Percentiles rank a stretch among this genome's conserved stretches.
Evolutionary conservation across 2,329 filamentous ascomycete species (phyloP).

Genomic region (Lachnum nothofagi): DNA sequence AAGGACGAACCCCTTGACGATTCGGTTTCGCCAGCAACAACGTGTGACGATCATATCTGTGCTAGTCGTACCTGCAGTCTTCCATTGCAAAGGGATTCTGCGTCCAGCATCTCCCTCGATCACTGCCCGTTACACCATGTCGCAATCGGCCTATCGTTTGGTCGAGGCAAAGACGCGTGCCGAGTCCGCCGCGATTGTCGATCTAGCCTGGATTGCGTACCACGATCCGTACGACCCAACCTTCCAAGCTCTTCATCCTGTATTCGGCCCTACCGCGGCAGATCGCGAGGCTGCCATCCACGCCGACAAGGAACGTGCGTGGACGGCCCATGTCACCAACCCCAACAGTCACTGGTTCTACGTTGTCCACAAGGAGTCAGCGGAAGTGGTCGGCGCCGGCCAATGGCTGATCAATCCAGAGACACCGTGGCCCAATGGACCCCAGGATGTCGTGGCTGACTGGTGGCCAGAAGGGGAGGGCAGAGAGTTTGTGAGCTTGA

Average conservation of each 20-base stretch:
- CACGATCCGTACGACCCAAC: neutral
- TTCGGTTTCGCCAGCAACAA: too few species aligned
- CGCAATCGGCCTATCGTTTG: too few species aligned
- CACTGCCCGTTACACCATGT: too few species aligned
- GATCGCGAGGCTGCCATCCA: neutral
- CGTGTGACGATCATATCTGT: too few species aligned
- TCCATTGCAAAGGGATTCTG: too few species aligned
- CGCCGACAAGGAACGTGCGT: constrained; percentile 4
- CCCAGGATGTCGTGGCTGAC: neutral
- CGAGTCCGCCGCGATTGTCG: neutral
- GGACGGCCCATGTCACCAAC: neutral
- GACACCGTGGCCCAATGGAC: neutral
- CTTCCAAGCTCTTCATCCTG: neutral
- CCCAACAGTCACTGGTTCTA: constrained; percentile 6
- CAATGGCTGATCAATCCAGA: constrained; percentile 1
- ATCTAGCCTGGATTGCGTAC: neutral
- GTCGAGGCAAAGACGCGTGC: neutral
- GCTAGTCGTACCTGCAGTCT: too few species aligned
- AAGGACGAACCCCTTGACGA: too few species aligned
- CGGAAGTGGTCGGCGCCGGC: neutral
- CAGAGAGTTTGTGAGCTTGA: constrained; percentile 1
- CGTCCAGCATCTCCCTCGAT: too few species aligned
- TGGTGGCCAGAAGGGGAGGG: constrained; percentile 9
- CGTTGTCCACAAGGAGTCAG: neutral
- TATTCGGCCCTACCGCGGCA: neutral